phyloP scores from a whole-genome alignment of 2,329 filamentous ascomycete genomes.

The Ambrosiella beaveri region DNA sequence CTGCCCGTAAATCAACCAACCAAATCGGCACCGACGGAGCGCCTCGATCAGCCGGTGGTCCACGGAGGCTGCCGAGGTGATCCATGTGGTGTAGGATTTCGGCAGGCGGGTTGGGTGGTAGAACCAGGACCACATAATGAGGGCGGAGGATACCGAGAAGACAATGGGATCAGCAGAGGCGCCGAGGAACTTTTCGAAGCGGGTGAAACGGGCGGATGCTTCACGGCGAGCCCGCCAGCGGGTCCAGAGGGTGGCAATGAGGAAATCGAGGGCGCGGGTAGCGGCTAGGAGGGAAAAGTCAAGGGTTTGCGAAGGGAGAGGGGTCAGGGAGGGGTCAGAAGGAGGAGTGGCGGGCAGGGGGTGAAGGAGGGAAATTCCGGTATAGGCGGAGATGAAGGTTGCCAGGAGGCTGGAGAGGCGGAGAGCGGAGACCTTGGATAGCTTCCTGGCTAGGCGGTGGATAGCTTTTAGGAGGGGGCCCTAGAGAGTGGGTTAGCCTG shows the following conservation, averaged over 20 bases:
- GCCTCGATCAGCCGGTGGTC: conserved; percentile 59
- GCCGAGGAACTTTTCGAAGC: conserved; percentile 25
- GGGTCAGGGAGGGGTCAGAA: conserved; percentile 10
- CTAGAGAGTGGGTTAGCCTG: conserved; percentile 3
- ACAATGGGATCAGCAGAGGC: conserved; percentile 43
- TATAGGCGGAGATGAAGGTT: conserved; percentile 40
- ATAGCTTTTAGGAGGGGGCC: conserved; percentile 8
- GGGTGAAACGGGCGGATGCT: conserved; percentile 29
- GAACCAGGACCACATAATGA: conserved; percentile 85
- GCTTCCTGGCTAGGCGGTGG: conserved; percentile 4
- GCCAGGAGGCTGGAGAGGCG: conserved; percentile 30
- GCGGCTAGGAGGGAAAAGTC: conserved; percentile 68
- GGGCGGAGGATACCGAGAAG: conserved; percentile 53
- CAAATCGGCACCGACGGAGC: conserved; percentile 46
- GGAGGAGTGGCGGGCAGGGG: conserved; percentile 26
- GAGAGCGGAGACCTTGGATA: not conserved
- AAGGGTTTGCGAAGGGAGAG: conserved; percentile 38
- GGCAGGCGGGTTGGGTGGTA: conserved; percentile 57
- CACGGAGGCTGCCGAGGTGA: conserved; percentile 56
- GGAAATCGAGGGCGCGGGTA: conserved; percentile 53
- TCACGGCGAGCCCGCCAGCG: conserved; percentile 28
- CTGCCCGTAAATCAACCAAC: conserved; percentile 52
- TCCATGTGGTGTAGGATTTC: conserved; percentile 63
- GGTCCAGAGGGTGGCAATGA: conserved; percentile 49
- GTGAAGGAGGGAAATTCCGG: conserved; percentile 39